Base-by-base conservation (phyloP, 2,329 filamentous ascomycete species). In the Penicillium sp. region DNA sequence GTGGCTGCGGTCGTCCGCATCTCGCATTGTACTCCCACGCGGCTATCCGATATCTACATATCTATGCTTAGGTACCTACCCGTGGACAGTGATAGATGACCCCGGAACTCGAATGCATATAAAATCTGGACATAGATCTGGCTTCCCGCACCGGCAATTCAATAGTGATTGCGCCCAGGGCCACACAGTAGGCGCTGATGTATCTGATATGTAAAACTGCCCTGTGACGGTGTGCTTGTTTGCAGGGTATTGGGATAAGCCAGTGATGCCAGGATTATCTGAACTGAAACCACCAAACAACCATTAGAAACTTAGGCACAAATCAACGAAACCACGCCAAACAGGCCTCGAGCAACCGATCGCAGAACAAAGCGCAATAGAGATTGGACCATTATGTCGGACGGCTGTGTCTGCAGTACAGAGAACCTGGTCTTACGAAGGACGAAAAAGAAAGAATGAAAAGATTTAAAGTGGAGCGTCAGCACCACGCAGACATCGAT, bases 221-320 rank as follows among this genome's bases (percentile, higher is more conserved):
- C 41, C 40, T 37, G 39, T 44, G 40, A 39, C 34, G 11, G 46
- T 46, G 42, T 46, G 46, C 49, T 44, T 51, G 36, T 49, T 38
- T 49, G 28, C 31, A 32, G 38, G 34, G 42, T 40, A 4, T 7
- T 18, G 11, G 28, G 23, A 7, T 28, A 23, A 20, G 11, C 22
- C 35, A 23, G 2, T 16, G 16, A 2, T 4, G 11, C 4, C 31
- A 11, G 22, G 16, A 29, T 7, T 1, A 28, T 36, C 40, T 28
- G 35, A 35, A 35, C 40, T 28, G 35, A 35, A 35, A 47, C 26
- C 26, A 14, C 14, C 44, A 38, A 47, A 47, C 39, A 11, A 27
- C 9, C 13, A 13, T 18, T 16, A 18, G 5, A 11, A 18, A 16
- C 28, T 16, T 10, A 14, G 4, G 31, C 2, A 11, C 4, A 34